Evolutionary conservation across 2,329 filamentous ascomycete genomes (phyloP), one percentile per base, ranked within the genome.

Genomic region (Sphaceloma murrayae): DNA sequence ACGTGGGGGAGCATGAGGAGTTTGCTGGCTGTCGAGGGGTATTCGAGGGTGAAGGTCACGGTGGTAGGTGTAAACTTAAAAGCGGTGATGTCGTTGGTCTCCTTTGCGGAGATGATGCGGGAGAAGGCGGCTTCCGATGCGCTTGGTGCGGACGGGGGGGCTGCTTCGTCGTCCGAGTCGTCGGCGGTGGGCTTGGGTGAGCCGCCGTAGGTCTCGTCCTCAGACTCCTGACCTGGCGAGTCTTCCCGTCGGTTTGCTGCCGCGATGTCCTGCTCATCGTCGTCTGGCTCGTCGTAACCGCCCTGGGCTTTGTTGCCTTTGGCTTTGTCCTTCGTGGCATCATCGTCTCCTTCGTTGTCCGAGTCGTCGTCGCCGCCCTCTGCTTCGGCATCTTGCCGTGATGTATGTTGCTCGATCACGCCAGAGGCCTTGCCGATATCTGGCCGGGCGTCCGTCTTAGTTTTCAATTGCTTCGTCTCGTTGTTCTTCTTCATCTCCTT

Each of bases 1-100:
- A 96, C 84, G 47, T 96, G 72, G 56, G 84, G 85, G 47, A 96
- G 78, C 75, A 98, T 91, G 48, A 98, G 76, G 36, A 98, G 74
- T 67, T 98, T 98, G 51, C 89, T 84, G 10, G 82, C 82, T 32
- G 75, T 69, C 31, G 81, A 76, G 51, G 85, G 78, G 60, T 93
- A 95, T 63, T 80, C 85, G 48, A 96, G 75, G 11, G 82, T 83
- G 56, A 96, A 77, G 52, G 81, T 75, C 63, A 85, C 94, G 69
- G 78, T 83, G 30, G 74, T 74, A 51, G 86, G 88, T 13, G 68
- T 67, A 60, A 88, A 94, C 52, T 75, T 73, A 70, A 95, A 95
- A 31, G 72, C 69, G 3, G 79, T 80, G 34, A 95, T 74, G 54
- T 86, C 78, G 3, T 68, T 65, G 50, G 77, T 77, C 46, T 61